Conservation (phyloP, 805 yeast genomes). For the Saccharomycopsis capsularis region DNA sequence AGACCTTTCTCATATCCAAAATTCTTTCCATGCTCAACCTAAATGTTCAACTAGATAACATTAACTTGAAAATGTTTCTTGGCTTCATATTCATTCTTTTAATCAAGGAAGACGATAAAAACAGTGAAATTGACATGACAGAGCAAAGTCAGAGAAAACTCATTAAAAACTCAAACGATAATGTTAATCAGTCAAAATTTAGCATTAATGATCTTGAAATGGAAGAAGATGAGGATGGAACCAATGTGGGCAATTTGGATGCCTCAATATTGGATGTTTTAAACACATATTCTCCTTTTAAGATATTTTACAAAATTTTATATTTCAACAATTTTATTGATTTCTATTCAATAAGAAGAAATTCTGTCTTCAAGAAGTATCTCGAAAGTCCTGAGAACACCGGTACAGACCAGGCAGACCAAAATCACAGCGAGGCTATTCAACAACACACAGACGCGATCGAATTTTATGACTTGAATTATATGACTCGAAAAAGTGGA, state of each 20-base stretch:
- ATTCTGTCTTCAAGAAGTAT: constrained; percentile 2
- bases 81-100: constrained; percentile 19
- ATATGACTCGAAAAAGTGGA: neutral
- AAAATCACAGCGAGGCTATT: neutral
- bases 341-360: constrained; percentile 4
- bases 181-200: neutral
- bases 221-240: constrained; percentile 20
- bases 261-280: constrained; percentile 14
- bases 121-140: neutral
- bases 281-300: constrained; percentile 16
- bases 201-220: constrained; percentile 11
- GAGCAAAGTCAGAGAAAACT: too few species aligned
- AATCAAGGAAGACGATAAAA: constrained; percentile 2
- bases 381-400: neutral
- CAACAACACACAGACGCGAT: neutral
- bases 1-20: constrained; percentile 16
- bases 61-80: constrained; percentile 19
- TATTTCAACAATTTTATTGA: constrained; percentile 18
- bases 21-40: constrained; percentile 19
- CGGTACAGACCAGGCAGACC: neutral
- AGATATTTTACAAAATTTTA: constrained; percentile 20
- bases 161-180: too few species aligned
- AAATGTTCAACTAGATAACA: constrained; percentile 17
- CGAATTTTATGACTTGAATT: neutral
- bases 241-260: constrained; percentile 10